These are phyloP conservation scores for Zasmidium citrigriseum DNA, from an alignment of 2,329 filamentous ascomycete species.

Conservation along the genomic window DNA sequence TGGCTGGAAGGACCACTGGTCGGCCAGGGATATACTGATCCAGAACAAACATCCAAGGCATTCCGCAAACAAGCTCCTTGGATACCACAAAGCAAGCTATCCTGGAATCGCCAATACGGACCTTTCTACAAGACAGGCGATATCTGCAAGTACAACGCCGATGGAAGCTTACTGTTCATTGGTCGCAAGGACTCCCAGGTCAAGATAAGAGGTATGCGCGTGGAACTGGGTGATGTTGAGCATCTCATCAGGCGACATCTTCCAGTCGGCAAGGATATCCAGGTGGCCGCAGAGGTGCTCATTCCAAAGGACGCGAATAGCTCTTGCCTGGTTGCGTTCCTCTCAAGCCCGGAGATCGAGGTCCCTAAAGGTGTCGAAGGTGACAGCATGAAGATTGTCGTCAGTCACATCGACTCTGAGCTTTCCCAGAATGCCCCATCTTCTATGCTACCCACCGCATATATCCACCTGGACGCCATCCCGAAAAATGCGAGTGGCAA, in stretches of 20 bases:
- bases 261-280: background rate
- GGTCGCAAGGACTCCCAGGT: constrained; percentile 61
- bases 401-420: background rate
- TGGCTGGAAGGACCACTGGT: background rate
- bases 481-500: constrained; percentile 74
- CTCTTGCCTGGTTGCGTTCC: background rate
- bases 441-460: constrained; percentile 75
- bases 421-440: constrained; percentile 41
- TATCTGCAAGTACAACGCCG: constrained; percentile 55
- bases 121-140: constrained; percentile 61
- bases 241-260: constrained; percentile 16
- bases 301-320: background rate
- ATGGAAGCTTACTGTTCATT: constrained; percentile 58
- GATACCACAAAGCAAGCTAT: background rate
- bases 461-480: constrained; percentile 67
- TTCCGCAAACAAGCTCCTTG: background rate
- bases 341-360: background rate
- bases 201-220: constrained; percentile 66
- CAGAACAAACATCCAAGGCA: background rate
- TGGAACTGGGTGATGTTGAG: constrained; percentile 60
- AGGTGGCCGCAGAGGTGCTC: background rate
- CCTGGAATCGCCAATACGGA: background rate
- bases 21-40: background rate
- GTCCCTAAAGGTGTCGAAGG: background rate
- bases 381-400: background rate